phyloP scores from a whole-genome alignment of 768 basidiomycete species.

The Russula lepida region DNA sequence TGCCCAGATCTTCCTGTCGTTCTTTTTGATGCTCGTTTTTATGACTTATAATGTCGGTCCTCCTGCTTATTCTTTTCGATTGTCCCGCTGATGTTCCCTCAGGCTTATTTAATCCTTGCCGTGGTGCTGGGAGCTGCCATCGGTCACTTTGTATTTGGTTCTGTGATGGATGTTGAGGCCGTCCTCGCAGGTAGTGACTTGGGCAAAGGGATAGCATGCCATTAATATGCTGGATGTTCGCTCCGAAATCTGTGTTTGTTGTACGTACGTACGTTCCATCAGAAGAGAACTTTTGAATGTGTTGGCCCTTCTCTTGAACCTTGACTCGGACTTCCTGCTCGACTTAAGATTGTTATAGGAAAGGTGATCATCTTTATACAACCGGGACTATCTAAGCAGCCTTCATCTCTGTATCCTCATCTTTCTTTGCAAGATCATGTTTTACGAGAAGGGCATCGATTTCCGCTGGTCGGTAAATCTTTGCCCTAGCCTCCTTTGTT shows the following conservation, averaged over 20 bases:
- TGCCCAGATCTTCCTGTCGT: conserved; percentile 66
- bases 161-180: conserved; percentile 53
- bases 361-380: conserved; percentile 8
- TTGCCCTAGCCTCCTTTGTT: conserved; percentile 74
- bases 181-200: conserved; percentile 36
- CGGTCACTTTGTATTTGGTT: conserved; percentile 74
- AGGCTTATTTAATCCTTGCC: conserved; percentile 83
- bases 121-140: conserved; percentile 75
- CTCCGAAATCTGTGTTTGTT: not conserved
- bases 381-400: conserved; percentile 29
- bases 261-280: not conserved
- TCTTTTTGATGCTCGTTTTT: conserved; percentile 91
- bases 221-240: conserved; percentile 34
- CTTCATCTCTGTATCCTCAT: conserved; percentile 77
- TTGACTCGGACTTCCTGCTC: not conserved
- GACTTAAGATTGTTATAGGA: not conserved
- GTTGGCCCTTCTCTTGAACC: not conserved
- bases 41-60: conserved; percentile 90
- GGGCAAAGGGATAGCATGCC: conserved; percentile 71
- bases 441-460: conserved; percentile 74
- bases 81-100: conserved; percentile 1
- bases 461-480: conserved; percentile 85
- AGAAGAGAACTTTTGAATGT: not conserved
- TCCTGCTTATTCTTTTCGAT: not conserved
- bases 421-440: conserved; percentile 82